Conservation (phyloP, 2,329 filamentous ascomycete genomes). For the Phyllosticta capitalensis region DNA sequence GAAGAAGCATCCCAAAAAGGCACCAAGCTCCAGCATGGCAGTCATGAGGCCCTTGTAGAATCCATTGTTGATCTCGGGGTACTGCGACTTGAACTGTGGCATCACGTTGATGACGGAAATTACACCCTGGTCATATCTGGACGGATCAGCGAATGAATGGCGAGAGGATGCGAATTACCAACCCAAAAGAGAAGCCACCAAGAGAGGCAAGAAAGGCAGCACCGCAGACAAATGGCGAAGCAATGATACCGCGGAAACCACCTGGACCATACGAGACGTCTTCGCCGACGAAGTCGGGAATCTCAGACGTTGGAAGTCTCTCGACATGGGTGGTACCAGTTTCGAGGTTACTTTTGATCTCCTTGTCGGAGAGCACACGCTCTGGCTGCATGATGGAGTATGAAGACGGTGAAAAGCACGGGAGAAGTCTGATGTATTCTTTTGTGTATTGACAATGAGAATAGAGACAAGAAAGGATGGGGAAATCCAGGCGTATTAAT, state of each 20-base stretch:
- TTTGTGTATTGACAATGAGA: neutral
- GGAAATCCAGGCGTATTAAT: neutral
- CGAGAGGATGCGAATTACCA: neutral
- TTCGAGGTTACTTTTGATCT: neutral
- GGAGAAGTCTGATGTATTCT: neutral
- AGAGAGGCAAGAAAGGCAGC: conserved; percentile 35
- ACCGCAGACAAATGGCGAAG: conserved; percentile 33
- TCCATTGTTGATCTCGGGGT: conserved; percentile 23
- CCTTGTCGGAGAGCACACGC: neutral
- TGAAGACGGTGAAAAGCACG: neutral
- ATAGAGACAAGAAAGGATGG: neutral
- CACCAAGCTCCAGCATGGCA: conserved; percentile 34
- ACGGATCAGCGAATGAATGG: neutral
- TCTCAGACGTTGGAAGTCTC: conserved; percentile 1
- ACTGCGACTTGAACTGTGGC: conserved; percentile 34
- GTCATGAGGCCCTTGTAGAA: conserved; percentile 35
- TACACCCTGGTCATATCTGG: conserved; percentile 13
- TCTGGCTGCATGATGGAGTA: neutral
- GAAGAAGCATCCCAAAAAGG: conserved; percentile 28
- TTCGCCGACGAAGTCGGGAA: conserved; percentile 5
- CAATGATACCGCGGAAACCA: conserved; percentile 24
- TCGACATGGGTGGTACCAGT: neutral
- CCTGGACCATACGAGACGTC: conserved; percentile 20
- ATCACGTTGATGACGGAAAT: conserved; percentile 38
- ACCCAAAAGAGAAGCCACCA: conserved; percentile 33